Evolutionary conservation across 768 basidiomycete species (phyloP).

Genomic region (Leccinum arenicola): DNA sequence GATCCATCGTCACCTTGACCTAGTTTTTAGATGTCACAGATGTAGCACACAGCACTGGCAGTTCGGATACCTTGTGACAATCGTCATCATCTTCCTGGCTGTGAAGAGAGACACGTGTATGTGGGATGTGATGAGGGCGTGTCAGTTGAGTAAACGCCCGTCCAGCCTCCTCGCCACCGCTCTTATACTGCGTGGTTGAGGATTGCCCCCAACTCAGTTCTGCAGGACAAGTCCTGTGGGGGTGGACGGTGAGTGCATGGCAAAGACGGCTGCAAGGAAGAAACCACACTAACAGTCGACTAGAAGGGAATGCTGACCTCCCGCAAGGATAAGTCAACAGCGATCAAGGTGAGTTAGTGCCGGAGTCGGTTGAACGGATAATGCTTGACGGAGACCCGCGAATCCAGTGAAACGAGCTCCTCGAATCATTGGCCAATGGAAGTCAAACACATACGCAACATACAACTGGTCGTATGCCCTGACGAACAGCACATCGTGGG

Average conservation of each 20-base stretch:
- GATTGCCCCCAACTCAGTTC: not conserved
- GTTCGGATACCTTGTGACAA: too few species aligned
- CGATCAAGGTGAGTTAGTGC: not conserved
- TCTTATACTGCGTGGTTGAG: too few species aligned
- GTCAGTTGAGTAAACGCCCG: too few species aligned
- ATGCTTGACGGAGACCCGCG: not conserved
- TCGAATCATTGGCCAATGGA: not conserved
- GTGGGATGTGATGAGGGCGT: too few species aligned
- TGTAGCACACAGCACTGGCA: too few species aligned
- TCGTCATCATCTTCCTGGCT: too few species aligned
- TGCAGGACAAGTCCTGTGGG: too few species aligned
- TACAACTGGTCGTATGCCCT: too few species aligned
- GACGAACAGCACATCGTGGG: not conserved
- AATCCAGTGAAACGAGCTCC: not conserved
- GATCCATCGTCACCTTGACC: too few species aligned
- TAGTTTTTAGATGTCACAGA: too few species aligned
- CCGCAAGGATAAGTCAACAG: not conserved
- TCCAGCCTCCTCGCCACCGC: too few species aligned
- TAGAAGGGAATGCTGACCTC: not conserved
- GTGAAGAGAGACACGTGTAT: too few species aligned
- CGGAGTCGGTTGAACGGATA: not conserved
- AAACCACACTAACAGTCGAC: not conserved
- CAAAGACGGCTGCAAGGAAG: not conserved
- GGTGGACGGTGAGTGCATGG: not conserved
- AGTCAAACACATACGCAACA: not conserved